Base-by-base conservation (phyloP, 257 asterid genomes). In the Solanum rostratum region DNA sequence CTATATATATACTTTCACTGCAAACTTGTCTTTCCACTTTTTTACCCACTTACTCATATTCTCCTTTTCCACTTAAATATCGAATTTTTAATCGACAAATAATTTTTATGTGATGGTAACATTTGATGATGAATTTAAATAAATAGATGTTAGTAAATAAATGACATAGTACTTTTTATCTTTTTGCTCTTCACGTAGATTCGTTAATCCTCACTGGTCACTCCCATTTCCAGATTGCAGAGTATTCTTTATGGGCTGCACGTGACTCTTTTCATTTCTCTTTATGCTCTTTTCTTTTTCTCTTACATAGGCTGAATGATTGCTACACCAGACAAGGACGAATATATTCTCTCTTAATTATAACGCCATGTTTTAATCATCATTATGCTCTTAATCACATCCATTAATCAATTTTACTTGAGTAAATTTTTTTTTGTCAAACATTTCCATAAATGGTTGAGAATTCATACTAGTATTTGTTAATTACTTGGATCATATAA, bases 281-380 rank as follows among this genome's bases (percentile, higher is more conserved):
- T 81, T 45, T 84, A 84, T 81, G 76, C 85, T 68, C 39, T 80
- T 18, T 54, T 3, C 10, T 18, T 71, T 37, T 27, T 76, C 62
- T 24, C 6, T 62, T 74, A 74, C 81, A 46, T 46, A 46, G 15
- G 59, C 16, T 78, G 46, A 78, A 50, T 78, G 82, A 78, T 78
- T 50, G 46, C 19, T 50, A 78, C 29, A 84, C 71, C 63, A 69
- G 55, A 27, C 90, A 91, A 90, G 92, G 91, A 91, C 90, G 84
- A 88, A 85, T 88, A 89, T 91, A 87, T 90, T 88, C 92, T 85
- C 84, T 87, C 88, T 88, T 70, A 88, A 87, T 88, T 70, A 87
- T 85, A 83, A 80, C 60, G 37, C 63, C 88, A 81, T 84, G 29
- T 79, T 24, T 78, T 60, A 84, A 84, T 59, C 79, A 84, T 84